Conservation (phyloP, 345 rosid species). For the Clarkia xantiana region DNA sequence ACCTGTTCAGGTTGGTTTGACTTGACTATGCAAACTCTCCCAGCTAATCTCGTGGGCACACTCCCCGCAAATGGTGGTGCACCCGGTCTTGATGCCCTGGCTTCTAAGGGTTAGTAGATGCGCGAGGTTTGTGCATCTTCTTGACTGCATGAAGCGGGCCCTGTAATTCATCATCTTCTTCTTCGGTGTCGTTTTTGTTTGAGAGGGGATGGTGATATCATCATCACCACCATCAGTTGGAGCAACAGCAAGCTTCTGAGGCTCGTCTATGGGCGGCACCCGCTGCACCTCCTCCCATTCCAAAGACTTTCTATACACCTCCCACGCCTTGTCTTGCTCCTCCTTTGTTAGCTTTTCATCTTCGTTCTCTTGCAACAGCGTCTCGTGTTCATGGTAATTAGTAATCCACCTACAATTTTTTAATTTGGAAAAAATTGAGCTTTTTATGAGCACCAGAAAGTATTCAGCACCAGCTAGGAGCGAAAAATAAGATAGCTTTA, state of each 20-base stretch:
- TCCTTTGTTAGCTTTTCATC: constrained; percentile 94
- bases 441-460: not conserved
- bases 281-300: constrained; percentile 94
- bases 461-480: not conserved
- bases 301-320: constrained; percentile 54
- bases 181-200: not conserved
- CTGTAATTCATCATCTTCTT: constrained; percentile 34
- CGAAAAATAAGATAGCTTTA: constrained; percentile 10
- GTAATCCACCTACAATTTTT: constrained; percentile 59
- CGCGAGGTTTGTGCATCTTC: constrained; percentile 69
- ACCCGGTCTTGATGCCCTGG: constrained; percentile 66
- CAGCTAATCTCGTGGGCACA: constrained; percentile 75
- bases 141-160: constrained; percentile 25
- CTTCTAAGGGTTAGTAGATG: constrained; percentile 89
- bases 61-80: constrained; percentile 81
- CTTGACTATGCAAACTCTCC: constrained; percentile 45
- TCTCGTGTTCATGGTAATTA: constrained; percentile 92
- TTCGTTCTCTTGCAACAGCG: constrained; percentile 95
- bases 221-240: constrained; percentile 12
- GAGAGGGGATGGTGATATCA: not conserved
- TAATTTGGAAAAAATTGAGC: not conserved
- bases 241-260: constrained; percentile 24
- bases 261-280: constrained; percentile 41
- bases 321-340: constrained; percentile 99
- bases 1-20: constrained; percentile 5